Evolutionary conservation across 768 basidiomycete species (phyloP).

Genomic region (Trametes maxima): DNA sequence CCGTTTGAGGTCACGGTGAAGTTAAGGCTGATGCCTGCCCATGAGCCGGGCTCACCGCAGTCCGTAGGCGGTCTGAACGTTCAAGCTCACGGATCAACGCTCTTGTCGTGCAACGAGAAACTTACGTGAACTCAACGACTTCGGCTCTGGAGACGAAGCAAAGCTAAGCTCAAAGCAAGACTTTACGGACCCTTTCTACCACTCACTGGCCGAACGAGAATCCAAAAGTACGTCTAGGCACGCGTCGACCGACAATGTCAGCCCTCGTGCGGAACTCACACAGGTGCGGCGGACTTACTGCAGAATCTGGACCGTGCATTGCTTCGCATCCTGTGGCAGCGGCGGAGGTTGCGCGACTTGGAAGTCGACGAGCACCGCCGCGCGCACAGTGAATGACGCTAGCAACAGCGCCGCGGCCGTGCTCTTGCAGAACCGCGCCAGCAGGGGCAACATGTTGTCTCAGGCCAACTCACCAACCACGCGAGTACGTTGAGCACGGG

Average conservation of each 20-base stretch:
- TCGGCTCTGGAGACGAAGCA: constrained; percentile 49
- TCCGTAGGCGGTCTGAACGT: constrained; percentile 63
- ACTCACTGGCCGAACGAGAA: constrained; percentile 69
- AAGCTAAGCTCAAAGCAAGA: too few species aligned
- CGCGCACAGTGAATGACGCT: constrained; percentile 6
- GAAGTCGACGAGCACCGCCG: constrained; percentile 52
- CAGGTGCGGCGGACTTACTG: constrained; percentile 44
- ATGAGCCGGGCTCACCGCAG: constrained; percentile 70
- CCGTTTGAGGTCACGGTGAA: constrained; percentile 80
- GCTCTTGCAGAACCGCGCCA: not conserved
- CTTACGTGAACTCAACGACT: constrained; percentile 62
- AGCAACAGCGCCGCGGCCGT: constrained; percentile 3
- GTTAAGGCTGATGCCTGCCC: constrained; percentile 76
- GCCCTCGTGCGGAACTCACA: not conserved
- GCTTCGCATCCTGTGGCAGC: constrained; percentile 58
- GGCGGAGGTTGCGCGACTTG: constrained; percentile 76
- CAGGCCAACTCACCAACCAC: not conserved
- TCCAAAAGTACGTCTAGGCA: constrained; percentile 65
- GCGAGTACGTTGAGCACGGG: not conserved
- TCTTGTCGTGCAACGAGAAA: not conserved
- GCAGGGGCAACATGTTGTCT: not conserved
- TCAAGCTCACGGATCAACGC: not conserved
- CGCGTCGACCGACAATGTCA: too few species aligned
- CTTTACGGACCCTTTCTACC: not conserved
- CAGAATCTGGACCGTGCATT: constrained; percentile 67